Conservation (phyloP, 768 basidiomycete genomes). For the Rhizopogon sp. region DNA sequence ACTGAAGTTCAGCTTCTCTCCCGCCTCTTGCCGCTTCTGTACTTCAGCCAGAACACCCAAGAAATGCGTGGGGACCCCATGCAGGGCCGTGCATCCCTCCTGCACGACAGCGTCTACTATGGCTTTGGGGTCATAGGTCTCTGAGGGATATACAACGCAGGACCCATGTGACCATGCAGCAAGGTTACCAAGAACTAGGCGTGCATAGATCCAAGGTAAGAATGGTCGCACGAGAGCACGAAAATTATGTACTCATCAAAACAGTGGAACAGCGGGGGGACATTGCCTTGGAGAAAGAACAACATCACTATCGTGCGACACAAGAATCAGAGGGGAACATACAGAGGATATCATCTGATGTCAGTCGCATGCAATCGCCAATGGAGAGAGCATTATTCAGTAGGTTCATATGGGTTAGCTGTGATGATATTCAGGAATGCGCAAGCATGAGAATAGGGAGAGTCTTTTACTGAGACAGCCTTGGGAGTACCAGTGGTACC, state of each 20-base stretch:
- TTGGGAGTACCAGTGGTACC: constrained; percentile 81
- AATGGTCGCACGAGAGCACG: constrained; percentile 6
- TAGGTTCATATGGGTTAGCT: constrained; percentile 77
- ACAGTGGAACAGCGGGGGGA: constrained; percentile 82
- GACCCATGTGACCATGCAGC: constrained; percentile 73
- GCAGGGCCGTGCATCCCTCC: constrained; percentile 73
- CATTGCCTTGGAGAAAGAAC: constrained; percentile 51
- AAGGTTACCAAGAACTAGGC: constrained; percentile 77
- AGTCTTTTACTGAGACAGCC: constrained; percentile 64
- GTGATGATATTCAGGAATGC: not conserved
- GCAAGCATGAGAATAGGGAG: not conserved
- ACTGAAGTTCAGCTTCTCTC: constrained; percentile 43
- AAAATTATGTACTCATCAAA: constrained; percentile 62
- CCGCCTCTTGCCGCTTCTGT: constrained; percentile 42
- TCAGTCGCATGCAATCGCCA: constrained; percentile 66
- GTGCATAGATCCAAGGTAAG: constrained; percentile 30
- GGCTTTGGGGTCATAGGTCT: constrained; percentile 53
- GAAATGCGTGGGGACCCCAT: constrained; percentile 86
- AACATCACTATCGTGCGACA: not conserved
- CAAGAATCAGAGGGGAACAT: constrained; percentile 14
- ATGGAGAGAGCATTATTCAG: constrained; percentile 74
- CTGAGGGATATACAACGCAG: constrained; percentile 71
- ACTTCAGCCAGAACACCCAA: constrained; percentile 69
- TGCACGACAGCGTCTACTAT: constrained; percentile 67
- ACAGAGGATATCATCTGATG: constrained; percentile 67